Base-by-base conservation (phyloP, 2,329 filamentous ascomycete species). In the Neoarthrinium moseri region DNA sequence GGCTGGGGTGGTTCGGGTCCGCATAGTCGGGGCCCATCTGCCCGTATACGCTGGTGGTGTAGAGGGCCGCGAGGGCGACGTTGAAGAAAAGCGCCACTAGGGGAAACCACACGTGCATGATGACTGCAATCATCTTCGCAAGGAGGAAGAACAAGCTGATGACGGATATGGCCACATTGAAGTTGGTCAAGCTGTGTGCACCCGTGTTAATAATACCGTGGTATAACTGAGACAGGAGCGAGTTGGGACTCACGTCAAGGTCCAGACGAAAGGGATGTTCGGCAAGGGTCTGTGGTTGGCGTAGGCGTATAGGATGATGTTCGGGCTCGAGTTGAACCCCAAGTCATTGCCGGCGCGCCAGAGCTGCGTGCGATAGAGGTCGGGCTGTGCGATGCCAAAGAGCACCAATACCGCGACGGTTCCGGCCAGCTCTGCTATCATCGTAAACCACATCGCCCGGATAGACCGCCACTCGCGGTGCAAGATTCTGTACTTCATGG, bases 131-230 rank as follows among this genome's bases (percentile, higher is more conserved):
- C 52, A 80, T 74, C 71, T 90, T 91, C 63, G 77, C 72, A 35
- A 91, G 76, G 51, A 89, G 77, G 62, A 90, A 75, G 71, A 92
- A 92, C 63, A 88, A 84, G 47, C 82, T 84, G 44, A 90, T 72
- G 53, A 92, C 78, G 29, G 86, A 86, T 55, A 91, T 85, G 60
- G 85, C 84, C 55, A 91, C 81, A 59, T 91, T 90, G 69, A 80
- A 89, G 55, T 85, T 74, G 38, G 87, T 90, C 51, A 89, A 72
- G 46, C 87, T 91, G 59, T 20, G 7, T 22, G 4, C 26, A 13
- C 3, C 13, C 20, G 7, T 3, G 18, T n/a, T 7, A 8, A n/a
- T 8, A n/a, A 13, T 38, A n/a, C n/a, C n/a, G n/a, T n/a, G n/a
- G n/a, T n/a, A n/a, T n/a, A n/a, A n/a, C n/a, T n/a, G n/a, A n/a